Evolutionary conservation across 257 asterid species (phyloP).

Genomic region (Osmanthus fragrans): DNA sequence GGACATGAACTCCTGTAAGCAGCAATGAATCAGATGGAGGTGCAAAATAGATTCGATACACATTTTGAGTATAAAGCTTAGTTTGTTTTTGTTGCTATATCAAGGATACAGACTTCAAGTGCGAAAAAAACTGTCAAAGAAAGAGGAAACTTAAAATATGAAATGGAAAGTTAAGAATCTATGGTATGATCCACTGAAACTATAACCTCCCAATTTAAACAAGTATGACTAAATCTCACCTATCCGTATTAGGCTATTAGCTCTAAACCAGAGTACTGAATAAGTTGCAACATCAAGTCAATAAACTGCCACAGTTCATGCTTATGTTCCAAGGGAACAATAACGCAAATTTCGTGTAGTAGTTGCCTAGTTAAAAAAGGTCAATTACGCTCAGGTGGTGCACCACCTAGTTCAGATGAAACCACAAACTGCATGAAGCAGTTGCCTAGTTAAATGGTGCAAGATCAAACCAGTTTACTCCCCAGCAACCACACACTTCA

Average conservation of each 20-base stretch:
- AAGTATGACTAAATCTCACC: background rate
- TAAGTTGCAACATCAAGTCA: background rate
- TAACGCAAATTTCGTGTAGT: background rate
- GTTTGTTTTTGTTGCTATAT: background rate
- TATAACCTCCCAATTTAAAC: background rate
- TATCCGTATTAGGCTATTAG: background rate
- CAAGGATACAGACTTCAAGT: background rate
- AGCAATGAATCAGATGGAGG: background rate
- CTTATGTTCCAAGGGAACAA: background rate
- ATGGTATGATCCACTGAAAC: background rate
- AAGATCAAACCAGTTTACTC: background rate
- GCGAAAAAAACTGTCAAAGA: background rate
- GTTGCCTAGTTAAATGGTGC: background rate
- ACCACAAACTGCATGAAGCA: background rate
- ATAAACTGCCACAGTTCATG: background rate
- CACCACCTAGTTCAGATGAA: background rate
- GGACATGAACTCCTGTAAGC: conserved; percentile 3
- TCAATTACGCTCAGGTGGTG: background rate
- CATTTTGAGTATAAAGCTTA: background rate
- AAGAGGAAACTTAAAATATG: background rate
- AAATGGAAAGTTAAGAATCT: background rate
- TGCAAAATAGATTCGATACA: background rate
- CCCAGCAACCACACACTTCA: background rate
- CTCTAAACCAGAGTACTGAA: background rate
- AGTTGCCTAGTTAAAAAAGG: background rate